These are phyloP conservation scores for Pelargonium fulgidum DNA, from an alignment of 441 rosid genomes.

Conservation along the genomic window DNA sequence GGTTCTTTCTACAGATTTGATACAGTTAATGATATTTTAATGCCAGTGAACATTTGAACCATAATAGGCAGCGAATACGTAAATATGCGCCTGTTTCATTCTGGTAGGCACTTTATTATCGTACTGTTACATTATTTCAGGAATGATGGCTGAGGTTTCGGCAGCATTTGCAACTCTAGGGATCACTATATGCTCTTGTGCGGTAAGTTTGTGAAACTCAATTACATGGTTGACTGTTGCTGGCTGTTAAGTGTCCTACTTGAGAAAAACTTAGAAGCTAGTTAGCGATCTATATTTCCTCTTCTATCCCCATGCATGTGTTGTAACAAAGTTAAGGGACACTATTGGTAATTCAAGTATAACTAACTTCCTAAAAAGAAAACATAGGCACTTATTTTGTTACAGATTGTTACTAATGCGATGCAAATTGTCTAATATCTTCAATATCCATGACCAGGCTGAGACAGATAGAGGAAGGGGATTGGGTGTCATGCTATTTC, in stretches of 20 bases:
- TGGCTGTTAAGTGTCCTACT: neutral
- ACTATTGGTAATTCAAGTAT: too few species aligned
- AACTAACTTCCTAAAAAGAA: too few species aligned
- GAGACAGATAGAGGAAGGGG: slow-evolving; percentile 89
- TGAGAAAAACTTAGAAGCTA: too few species aligned
- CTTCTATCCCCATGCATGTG: too few species aligned
- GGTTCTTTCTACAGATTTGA: too few species aligned
- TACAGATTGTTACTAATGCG: neutral
- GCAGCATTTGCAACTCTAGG: slow-evolving; percentile 66
- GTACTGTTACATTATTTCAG: slow-evolving; percentile 30
- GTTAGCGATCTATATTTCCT: too few species aligned
- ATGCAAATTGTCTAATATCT: slow-evolving; percentile 5
- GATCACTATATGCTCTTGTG: slow-evolving; percentile 71
- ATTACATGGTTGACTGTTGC: neutral
- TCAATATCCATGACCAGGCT: slow-evolving; percentile 38
- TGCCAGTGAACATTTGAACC: neutral
- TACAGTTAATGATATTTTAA: neutral
- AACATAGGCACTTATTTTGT: too few species aligned
- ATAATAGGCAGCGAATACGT: neutral
- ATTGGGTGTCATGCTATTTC: slow-evolving; percentile 86
- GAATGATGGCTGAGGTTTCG: slow-evolving; percentile 85
- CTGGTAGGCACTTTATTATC: slow-evolving; percentile 8
- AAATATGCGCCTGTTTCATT: neutral
- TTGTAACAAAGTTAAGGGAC: too few species aligned
- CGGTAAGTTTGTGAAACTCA: slow-evolving; percentile 49